These are phyloP conservation scores for Pascua guehoae DNA, from an alignment of 1,284 basidiomycete genomes.

Conservation along the genomic window DNA sequence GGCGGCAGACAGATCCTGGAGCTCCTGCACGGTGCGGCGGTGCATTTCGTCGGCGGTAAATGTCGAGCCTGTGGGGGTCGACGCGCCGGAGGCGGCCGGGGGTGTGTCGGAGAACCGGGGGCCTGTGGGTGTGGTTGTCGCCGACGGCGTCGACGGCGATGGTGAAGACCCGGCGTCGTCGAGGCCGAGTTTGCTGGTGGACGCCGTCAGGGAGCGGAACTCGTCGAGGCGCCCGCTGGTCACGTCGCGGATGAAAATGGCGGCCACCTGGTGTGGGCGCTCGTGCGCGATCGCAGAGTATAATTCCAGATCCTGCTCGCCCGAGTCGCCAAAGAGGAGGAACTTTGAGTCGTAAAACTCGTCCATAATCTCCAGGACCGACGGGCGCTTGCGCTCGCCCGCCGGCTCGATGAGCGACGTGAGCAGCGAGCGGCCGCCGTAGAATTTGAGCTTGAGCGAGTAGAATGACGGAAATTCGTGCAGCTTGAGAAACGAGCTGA, in stretches of 20 bases:
- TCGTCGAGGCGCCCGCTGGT: conserved; percentile 36
- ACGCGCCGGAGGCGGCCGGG: conserved; percentile 3
- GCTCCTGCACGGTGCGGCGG: conserved; percentile 18
- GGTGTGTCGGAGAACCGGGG: background rate
- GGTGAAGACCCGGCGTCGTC: background rate
- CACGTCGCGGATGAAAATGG: conserved; percentile 74
- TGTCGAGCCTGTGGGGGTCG: conserved; percentile 4
- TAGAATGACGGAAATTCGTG: conserved; percentile 52
- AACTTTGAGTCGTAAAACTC: conserved; percentile 71
- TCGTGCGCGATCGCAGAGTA: conserved; percentile 69
- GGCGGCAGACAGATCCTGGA: conserved; percentile 25
- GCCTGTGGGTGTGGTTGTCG: background rate
- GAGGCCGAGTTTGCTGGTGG: background rate
- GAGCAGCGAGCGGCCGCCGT: conserved; percentile 74
- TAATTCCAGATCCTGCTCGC: conserved; percentile 83
- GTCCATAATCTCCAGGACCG: conserved; percentile 69
- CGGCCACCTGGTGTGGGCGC: conserved; percentile 57
- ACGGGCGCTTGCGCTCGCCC: conserved; percentile 66
- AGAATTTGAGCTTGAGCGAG: conserved; percentile 70
- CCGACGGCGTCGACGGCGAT: background rate
- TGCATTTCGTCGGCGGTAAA: conserved; percentile 3
- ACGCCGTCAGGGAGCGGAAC: conserved; percentile 4
- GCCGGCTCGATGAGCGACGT: conserved; percentile 71
- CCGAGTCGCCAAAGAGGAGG: conserved; percentile 79
- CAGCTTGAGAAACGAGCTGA: conserved; percentile 71